A percentile compares a stretch with the other conserved stretches of the same genome.
Evolutionary conservation across 768 basidiomycete genomes (phyloP).

Genomic region (Sutorius australiensis): DNA sequence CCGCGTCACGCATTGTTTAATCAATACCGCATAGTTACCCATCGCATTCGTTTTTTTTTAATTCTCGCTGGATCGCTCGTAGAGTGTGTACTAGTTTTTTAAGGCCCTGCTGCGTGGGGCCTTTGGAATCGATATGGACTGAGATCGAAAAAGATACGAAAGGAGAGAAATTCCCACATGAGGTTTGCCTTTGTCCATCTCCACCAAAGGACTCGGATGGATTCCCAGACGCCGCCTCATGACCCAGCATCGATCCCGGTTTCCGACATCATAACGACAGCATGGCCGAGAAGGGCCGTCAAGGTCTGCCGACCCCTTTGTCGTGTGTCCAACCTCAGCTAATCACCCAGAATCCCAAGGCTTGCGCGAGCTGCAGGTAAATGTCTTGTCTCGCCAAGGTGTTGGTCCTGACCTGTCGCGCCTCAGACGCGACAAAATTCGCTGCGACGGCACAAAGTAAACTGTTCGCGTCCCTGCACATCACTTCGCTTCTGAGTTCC

Average conservation of each 20-base stretch:
- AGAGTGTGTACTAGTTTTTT: not conserved
- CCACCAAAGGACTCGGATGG: slow-evolving; percentile 25
- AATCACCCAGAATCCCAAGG: slow-evolving; percentile 32
- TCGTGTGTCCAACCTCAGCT: slow-evolving; percentile 5
- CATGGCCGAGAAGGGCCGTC: slow-evolving; percentile 49
- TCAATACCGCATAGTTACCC: not conserved
- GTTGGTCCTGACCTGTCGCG: not conserved
- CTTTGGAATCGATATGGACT: not conserved
- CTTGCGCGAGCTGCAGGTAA: slow-evolving; percentile 58
- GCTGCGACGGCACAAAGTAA: slow-evolving; percentile 54
- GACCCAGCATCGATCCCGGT: slow-evolving; percentile 39
- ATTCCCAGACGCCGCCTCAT: slow-evolving; percentile 34
- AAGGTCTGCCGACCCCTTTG: slow-evolving; percentile 38
- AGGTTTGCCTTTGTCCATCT: slow-evolving; percentile 26
- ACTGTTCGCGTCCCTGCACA: slow-evolving; percentile 8
- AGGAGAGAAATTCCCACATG: slow-evolving; percentile 30
- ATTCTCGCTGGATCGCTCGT: not conserved
- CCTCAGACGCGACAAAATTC: slow-evolving; percentile 56
- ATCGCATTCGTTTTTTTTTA: not conserved
- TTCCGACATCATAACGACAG: slow-evolving; percentile 48
- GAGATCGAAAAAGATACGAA: slow-evolving; percentile 19
- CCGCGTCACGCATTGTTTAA: not conserved
- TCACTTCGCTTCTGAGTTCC: slow-evolving; percentile 1
- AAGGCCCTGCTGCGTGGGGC: slow-evolving; percentile 2
- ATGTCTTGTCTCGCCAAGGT: not conserved